phyloP scores from a whole-genome alignment of 345 rosid species.

The Sisymbrium altissimum region DNA sequence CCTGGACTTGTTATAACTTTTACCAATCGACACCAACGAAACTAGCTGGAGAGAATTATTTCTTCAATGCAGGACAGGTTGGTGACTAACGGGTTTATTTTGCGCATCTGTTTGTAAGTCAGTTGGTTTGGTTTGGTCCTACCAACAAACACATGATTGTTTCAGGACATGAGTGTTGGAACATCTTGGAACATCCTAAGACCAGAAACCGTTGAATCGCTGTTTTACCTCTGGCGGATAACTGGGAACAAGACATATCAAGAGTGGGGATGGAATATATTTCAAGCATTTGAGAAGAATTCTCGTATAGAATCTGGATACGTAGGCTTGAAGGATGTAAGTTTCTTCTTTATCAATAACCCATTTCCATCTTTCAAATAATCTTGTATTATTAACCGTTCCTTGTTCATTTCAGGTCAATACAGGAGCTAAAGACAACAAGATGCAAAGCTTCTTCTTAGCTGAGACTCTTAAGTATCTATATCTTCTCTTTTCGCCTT shows the following conservation, averaged over 20 bases:
- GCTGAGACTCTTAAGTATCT: conserved; percentile 94
- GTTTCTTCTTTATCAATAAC: neutral
- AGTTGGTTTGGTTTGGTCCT: conserved; percentile 1
- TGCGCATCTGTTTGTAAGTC: neutral
- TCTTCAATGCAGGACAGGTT: conserved; percentile 71
- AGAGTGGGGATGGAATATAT: conserved; percentile 99
- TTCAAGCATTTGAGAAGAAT: conserved; percentile 89
- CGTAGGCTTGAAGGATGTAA: conserved; percentile 95
- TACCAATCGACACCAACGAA: conserved; percentile 91
- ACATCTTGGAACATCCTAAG: conserved; percentile 96
- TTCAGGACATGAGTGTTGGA: conserved; percentile 95
- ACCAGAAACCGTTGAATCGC: conserved; percentile 96
- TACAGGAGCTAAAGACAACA: conserved; percentile 78
- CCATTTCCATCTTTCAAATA: neutral
- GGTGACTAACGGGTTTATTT: neutral
- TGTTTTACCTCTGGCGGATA: conserved; percentile 89
- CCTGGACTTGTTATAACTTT: conserved; percentile 97
- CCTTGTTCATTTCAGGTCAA: conserved; percentile 53
- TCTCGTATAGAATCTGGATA: conserved; percentile 85
- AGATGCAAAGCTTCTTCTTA: conserved; percentile 97
- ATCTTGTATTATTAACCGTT: neutral
- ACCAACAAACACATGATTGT: conserved; percentile 6
- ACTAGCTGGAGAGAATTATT: conserved; percentile 96
- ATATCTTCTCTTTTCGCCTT: conserved; percentile 85
- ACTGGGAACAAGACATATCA: conserved; percentile 93